Evolutionary conservation across 495 filamentous ascomycete genomes (phyloP).

Genomic region (Xylaria cubensis): DNA sequence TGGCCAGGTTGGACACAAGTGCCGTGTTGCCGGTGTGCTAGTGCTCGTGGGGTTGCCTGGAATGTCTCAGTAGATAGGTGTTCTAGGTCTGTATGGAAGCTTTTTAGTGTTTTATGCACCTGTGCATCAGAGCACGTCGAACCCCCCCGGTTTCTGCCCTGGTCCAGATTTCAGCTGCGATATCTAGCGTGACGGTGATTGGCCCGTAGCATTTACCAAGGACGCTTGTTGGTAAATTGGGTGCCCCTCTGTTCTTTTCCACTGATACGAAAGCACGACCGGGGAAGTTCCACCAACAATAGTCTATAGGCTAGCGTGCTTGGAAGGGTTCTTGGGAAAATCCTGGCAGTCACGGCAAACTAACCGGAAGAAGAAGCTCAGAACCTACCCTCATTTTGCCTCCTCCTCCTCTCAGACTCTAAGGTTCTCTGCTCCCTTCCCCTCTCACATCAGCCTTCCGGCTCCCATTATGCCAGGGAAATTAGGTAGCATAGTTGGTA

Average conservation of each 20-base stretch:
- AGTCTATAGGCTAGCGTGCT: neutral
- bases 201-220: constrained; percentile 1
- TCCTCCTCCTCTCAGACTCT: neutral
- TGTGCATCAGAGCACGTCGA: neutral
- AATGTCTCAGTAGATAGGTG: neutral
- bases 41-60: neutral
- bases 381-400: neutral
- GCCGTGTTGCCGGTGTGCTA: neutral
- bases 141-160: neutral
- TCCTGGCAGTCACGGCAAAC: constrained; percentile 4
- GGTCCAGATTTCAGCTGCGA: constrained; percentile 21
- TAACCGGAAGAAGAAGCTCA: constrained; percentile 13
- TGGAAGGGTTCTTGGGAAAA: neutral
- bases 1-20: neutral
- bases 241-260: constrained; percentile 4
- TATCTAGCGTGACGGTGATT: constrained; percentile 31
- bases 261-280: constrained; percentile 8
- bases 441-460: neutral
- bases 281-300: constrained; percentile 2
- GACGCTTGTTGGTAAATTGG: constrained; percentile 6
- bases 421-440: too few relatives aligned
- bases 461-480: neutral
- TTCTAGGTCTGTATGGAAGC: neutral
- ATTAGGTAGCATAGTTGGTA: neutral
- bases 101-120: neutral